Evolutionary conservation across 2,329 filamentous ascomycete genomes (phyloP).

Genomic region (Hymenoscyphus fraxineus): DNA sequence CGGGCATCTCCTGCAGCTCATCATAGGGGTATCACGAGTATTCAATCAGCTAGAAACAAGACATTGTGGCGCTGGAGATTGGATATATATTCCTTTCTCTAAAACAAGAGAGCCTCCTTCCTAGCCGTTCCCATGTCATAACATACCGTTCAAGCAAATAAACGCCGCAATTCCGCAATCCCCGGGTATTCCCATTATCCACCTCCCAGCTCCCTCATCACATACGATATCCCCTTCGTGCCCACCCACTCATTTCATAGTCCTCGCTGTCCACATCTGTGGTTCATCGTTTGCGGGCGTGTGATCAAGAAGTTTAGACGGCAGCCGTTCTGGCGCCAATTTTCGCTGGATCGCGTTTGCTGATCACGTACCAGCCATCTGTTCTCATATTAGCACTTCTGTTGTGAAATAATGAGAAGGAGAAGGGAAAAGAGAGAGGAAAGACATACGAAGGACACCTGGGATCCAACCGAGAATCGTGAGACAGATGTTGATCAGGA

Average conservation of each 20-base stretch:
- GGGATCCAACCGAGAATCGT: slow-evolving; percentile 37
- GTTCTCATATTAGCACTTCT: not conserved
- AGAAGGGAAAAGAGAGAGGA: not conserved
- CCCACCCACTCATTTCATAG: not conserved
- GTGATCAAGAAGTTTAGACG: too few relatives aligned
- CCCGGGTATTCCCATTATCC: not conserved
- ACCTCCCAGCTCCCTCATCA: not conserved
- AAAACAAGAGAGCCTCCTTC: not conserved
- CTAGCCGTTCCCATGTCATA: not conserved
- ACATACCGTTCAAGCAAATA: not conserved
- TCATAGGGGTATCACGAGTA: not conserved
- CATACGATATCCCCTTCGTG: not conserved
- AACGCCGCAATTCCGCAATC: not conserved
- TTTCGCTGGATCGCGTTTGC: slow-evolving; percentile 27
- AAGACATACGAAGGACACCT: slow-evolving; percentile 30
- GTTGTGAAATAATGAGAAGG: not conserved
- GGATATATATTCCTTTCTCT: not conserved
- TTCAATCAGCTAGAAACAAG: not conserved
- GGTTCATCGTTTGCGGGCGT: not conserved
- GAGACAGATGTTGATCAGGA: slow-evolving; percentile 41
- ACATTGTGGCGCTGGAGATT: not conserved
- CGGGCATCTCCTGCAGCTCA: not conserved
- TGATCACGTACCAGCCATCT: slow-evolving; percentile 33
- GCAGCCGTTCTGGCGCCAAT: not conserved
- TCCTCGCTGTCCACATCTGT: not conserved